A percentile compares a stretch with the other conserved stretches of the same genome.
These are phyloP conservation scores for Linanthus parryae DNA, from an alignment of 148 eudicot genomes.

Conservation along the genomic window DNA sequence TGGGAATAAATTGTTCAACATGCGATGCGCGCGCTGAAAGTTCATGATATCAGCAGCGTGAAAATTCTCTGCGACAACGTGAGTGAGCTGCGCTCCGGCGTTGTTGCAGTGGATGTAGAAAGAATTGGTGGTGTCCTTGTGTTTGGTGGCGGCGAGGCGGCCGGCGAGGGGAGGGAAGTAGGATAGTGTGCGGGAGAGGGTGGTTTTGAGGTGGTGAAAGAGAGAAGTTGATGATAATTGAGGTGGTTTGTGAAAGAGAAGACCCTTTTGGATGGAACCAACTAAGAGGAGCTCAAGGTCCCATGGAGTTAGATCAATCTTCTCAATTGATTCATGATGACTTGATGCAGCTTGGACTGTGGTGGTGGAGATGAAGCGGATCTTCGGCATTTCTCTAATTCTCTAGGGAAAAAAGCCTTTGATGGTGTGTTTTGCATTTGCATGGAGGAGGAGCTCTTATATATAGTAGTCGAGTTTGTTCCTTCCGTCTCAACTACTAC, in stretches of 20 bases:
- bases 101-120: slow-evolving; percentile 36
- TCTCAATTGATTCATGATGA: background rate
- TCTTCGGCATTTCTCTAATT: slow-evolving; percentile 6
- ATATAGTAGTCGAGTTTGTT: too few species aligned
- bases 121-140: slow-evolving; percentile 14
- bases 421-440: too few species aligned
- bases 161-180: slow-evolving; percentile 47
- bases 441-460: too few species aligned
- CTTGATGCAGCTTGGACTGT: background rate
- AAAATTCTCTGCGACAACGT: slow-evolving; percentile 22
- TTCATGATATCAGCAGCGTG: slow-evolving; percentile 16
- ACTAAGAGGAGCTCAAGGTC: slow-evolving; percentile 11
- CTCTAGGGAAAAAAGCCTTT: background rate
- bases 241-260: slow-evolving; percentile 20
- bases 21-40: slow-evolving; percentile 15
- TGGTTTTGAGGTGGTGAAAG: slow-evolving; percentile 8
- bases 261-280: slow-evolving; percentile 21
- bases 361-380: background rate
- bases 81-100: slow-evolving; percentile 42
- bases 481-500: too few species aligned
- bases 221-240: slow-evolving; percentile 6
- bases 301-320: slow-evolving; percentile 17
- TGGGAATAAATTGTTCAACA: slow-evolving; percentile 25
- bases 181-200: slow-evolving; percentile 27
- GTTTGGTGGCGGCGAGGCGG: slow-evolving; percentile 14